These are phyloP conservation scores for Phytophthora chlamydospora DNA, from an alignment of 352 stramenopile genomes.

Conservation along the genomic window DNA sequence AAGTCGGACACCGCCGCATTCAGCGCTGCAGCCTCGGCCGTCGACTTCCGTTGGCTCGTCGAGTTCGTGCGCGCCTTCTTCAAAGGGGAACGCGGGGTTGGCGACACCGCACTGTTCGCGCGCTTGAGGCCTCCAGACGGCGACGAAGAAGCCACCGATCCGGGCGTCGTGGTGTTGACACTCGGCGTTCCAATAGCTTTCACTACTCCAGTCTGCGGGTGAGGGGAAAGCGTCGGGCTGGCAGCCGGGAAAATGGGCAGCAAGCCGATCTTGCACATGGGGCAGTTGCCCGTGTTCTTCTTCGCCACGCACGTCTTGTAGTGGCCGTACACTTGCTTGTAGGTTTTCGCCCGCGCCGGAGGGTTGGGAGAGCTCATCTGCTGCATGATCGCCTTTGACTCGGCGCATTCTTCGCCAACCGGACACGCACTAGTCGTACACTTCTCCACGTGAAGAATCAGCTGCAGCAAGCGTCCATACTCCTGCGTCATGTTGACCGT, in stretches of 20 bases:
- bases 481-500: slow-evolving; percentile 78
- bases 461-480: slow-evolving; percentile 83
- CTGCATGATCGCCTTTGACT: slow-evolving; percentile 77
- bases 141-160: slow-evolving; percentile 35
- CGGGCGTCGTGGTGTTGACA: slow-evolving; percentile 15
- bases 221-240: slow-evolving; percentile 36
- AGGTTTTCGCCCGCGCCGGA: slow-evolving; percentile 79
- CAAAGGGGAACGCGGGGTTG: slow-evolving; percentile 73
- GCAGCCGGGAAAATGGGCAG: slow-evolving; percentile 52
- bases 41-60: slow-evolving; percentile 40
- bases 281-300: slow-evolving; percentile 81
- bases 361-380: slow-evolving; percentile 77
- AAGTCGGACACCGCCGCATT: slow-evolving; percentile 33
- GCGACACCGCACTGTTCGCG: slow-evolving; percentile 53
- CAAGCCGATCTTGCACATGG: slow-evolving; percentile 86
- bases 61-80: slow-evolving; percentile 74
- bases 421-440: slow-evolving; percentile 66
- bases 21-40: slow-evolving; percentile 37
- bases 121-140: slow-evolving; percentile 56
- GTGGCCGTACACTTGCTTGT: slow-evolving; percentile 85
- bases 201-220: slow-evolving; percentile 18
- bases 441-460: slow-evolving; percentile 88
- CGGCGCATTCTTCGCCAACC: slow-evolving; percentile 75
- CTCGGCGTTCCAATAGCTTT: slow-evolving; percentile 16
- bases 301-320: slow-evolving; percentile 84